Conservation (phyloP, 2,329 filamentous ascomycete species). For the Aspergillus costaricaensis region DNA sequence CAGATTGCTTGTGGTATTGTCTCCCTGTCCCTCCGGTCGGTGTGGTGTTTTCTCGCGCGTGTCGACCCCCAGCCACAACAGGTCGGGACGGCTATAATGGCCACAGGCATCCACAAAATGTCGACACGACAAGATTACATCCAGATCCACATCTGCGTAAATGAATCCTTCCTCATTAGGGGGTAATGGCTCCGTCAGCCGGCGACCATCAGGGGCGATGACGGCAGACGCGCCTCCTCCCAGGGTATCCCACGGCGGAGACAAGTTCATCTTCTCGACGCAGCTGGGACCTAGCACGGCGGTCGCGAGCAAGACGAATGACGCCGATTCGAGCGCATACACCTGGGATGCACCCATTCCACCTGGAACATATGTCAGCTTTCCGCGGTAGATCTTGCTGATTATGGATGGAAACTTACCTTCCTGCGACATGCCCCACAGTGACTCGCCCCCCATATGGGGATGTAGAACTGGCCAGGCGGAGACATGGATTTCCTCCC, state of each 20-base stretch:
- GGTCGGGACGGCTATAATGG: not conserved
- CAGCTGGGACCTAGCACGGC: not conserved
- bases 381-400: not conserved
- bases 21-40: not conserved
- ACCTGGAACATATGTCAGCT: not conserved
- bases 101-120: slow-evolving; percentile 1
- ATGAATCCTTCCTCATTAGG: not conserved
- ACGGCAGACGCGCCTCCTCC: not conserved
- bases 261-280: not conserved
- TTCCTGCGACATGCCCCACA: not conserved
- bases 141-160: not conserved
- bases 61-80: slow-evolving; percentile 2
- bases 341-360: not conserved
- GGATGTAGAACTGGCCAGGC: not conserved
- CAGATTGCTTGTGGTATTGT: not conserved
- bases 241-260: not conserved
- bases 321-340: not conserved
- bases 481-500: slow-evolving; percentile 3
- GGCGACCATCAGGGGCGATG: slow-evolving; percentile 2
- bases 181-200: not conserved
- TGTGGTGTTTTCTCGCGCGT: not conserved
- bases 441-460: not conserved
- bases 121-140: not conserved
- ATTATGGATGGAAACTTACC: not conserved
- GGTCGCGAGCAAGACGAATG: not conserved